phyloP scores from a whole-genome alignment of 768 basidiomycete species.

The Trametes cinnabarina region DNA sequence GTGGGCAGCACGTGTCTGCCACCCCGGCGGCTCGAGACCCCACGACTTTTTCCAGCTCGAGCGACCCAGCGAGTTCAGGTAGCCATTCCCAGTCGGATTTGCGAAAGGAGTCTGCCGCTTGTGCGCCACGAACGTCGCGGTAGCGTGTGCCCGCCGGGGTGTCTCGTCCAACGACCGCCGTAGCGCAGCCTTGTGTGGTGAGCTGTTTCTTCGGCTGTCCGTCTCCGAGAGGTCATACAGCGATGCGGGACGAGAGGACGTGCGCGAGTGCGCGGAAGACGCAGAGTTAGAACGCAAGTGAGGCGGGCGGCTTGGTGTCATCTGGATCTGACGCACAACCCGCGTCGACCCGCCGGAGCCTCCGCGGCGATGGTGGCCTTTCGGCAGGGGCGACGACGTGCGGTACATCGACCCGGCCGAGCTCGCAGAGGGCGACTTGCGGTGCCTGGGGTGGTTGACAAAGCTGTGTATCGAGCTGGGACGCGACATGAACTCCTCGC shows the following conservation, averaged over 20 bases:
- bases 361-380: constrained; percentile 70
- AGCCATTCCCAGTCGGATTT: constrained; percentile 46
- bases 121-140: constrained; percentile 76
- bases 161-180: constrained; percentile 50
- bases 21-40: constrained; percentile 85
- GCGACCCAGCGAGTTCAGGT: constrained; percentile 47
- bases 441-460: constrained; percentile 55
- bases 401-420: constrained; percentile 69
- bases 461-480: constrained; percentile 87
- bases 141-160: constrained; percentile 37
- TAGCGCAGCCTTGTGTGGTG: constrained; percentile 57
- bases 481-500: constrained; percentile 72
- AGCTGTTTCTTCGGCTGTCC: constrained; percentile 60
- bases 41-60: constrained; percentile 89
- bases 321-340: constrained; percentile 66
- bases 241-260: constrained; percentile 76
- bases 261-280: constrained; percentile 73
- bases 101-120: constrained; percentile 74
- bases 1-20: constrained; percentile 64
- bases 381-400: constrained; percentile 75
- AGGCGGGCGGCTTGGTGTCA: constrained; percentile 38
- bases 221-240: constrained; percentile 73
- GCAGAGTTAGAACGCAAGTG: constrained; percentile 78
- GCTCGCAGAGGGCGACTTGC: constrained; percentile 74
- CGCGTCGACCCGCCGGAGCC: constrained; percentile 84